Base-by-base conservation (phyloP, 768 basidiomycete genomes). In the Ephemerocybe angulata region DNA sequence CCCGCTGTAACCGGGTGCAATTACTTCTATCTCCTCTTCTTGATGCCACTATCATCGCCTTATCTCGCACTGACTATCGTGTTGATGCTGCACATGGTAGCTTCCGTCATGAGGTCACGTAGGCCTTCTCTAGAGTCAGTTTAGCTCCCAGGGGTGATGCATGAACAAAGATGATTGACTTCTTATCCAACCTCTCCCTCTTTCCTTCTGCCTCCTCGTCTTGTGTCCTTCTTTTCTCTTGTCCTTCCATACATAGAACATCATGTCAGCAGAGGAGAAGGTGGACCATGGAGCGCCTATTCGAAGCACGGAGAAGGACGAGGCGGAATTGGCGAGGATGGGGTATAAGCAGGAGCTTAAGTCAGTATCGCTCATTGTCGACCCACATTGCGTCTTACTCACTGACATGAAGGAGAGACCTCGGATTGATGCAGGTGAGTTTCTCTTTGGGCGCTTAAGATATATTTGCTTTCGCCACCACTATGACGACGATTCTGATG, bases 291-390 rank as follows among this genome's bases (percentile, higher is more conserved):
- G 11, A 13, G 25, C 15, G 50, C n/a, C 2, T n/a, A 37, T 28
- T 50, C 19, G 19, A 33, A 31, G 35, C 21, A n/a, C 44, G 48
- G 52, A 37, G n/a, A 47, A 41, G 25, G 85, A 87, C 62, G 85
- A 87, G 67, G 78, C 72, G 5, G 83, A 85, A 65, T 69, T 87
- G 4, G 84, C 83, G 25, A 71, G 83, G 55, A 84, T 87, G 84
- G 86, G 86, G 17, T 87, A 86, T 68, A 86, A 84, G 67, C 85
- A 87, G 64, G 84, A 86, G 63, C 69, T 87, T 44, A 81, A 75
- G 82, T 85, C 58, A 8, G n/a, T 49, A 78, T 71, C 33, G 35
- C 43, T 37, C 38, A 31, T 27, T 25, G 47, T 24, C 33, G 33
- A 8, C 17, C 33, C 33, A 35, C 7, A 19, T 17, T 41, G 38